Percentiles rank a stretch among this genome's conserved stretches.
Conservation (phyloP, 768 basidiomycete species). For the Zangia roseola region DNA sequence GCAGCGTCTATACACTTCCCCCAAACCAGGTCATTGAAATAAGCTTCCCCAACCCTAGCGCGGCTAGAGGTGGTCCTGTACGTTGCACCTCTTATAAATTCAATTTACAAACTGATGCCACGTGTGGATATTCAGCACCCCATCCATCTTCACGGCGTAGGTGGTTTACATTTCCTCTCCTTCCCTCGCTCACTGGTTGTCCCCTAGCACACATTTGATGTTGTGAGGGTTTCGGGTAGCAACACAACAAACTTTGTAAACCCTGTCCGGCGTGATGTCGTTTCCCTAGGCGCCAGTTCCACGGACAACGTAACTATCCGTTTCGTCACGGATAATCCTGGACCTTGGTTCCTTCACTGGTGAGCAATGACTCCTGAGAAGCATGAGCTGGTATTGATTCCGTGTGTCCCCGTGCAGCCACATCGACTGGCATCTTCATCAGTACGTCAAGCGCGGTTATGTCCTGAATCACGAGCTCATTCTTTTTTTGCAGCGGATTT, state of each 20-base stretch:
- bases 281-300: constrained; percentile 20
- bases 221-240: constrained; percentile 30
- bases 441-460: constrained; percentile 13
- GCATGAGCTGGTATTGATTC: not conserved
- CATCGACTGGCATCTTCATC: constrained; percentile 19
- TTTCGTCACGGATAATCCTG: constrained; percentile 62
- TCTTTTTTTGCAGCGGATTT: constrained; percentile 9
- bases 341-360: constrained; percentile 51
- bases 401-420: constrained; percentile 3
- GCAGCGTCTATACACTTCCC: constrained; percentile 45
- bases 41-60: constrained; percentile 36
- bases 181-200: not conserved
- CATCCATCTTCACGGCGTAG: constrained; percentile 37
- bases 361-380: constrained; percentile 1
- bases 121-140: constrained; percentile 24
- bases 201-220: constrained; percentile 32
- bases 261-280: constrained; percentile 33
- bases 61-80: constrained; percentile 22
- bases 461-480: not conserved
- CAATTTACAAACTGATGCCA: not conserved
- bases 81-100: constrained; percentile 1
- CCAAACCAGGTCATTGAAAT: constrained; percentile 43
- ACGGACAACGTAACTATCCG: constrained; percentile 49
- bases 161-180: constrained; percentile 2
- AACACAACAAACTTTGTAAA: constrained; percentile 32